phyloP scores from a whole-genome alignment of 148 eudicot species.

The Vaccinium darrowii region DNA sequence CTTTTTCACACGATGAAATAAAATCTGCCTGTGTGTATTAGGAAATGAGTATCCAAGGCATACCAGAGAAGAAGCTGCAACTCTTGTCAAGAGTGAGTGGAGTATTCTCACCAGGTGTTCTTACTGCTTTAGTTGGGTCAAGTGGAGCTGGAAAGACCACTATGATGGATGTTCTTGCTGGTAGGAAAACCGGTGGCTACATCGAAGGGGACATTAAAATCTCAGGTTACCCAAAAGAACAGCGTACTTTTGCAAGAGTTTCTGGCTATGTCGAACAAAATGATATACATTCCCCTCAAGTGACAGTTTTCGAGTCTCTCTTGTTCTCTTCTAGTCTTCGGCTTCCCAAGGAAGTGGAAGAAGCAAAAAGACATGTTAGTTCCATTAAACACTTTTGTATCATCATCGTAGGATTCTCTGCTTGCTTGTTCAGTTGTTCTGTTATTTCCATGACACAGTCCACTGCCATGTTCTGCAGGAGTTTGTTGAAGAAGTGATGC shows the following conservation, averaged over 20 bases:
- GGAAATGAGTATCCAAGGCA: conserved; percentile 76
- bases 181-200: conserved; percentile 90
- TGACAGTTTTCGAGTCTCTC: conserved; percentile 79
- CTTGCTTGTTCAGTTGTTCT: not conserved
- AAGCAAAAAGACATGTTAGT: conserved; percentile 56
- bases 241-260: conserved; percentile 76
- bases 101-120: conserved; percentile 84
- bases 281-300: conserved; percentile 95
- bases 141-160: conserved; percentile 99
- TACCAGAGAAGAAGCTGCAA: conserved; percentile 65
- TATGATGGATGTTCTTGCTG: conserved; percentile 94
- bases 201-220: conserved; percentile 84
- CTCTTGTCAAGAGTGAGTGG: conserved; percentile 78
- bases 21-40: conserved; percentile 18
- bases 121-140: conserved; percentile 85
- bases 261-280: conserved; percentile 88
- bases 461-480: conserved; percentile 44
- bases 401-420: not conserved
- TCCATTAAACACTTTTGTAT: not conserved
- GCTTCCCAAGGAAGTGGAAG: conserved; percentile 56
- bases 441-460: not conserved
- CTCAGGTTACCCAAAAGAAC: conserved; percentile 81
- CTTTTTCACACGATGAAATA: not conserved
- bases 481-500: conserved; percentile 85
- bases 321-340: conserved; percentile 80